Evolutionary conservation across 495 filamentous ascomycete genomes (phyloP), one percentile per base, ranked within the genome.

Genomic region (Aspergillus ostianus): DNA sequence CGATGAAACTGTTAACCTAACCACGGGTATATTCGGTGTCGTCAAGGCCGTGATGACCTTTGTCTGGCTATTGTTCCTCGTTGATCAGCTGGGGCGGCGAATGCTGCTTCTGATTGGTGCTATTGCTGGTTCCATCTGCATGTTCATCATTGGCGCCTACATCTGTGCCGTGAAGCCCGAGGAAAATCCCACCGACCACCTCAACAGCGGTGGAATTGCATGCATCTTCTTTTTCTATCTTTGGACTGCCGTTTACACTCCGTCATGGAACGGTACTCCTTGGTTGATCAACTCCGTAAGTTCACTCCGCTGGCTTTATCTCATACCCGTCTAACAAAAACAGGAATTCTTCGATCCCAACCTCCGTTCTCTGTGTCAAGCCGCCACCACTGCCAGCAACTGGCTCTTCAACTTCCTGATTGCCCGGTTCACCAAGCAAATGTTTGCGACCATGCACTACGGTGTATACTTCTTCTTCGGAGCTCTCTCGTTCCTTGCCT

Each of bases 401-500:
- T 90, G 87, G 87, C 82, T 90, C 54, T 88, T 82, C 78, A 89
- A 90, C 74, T 91, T 90, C 75, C 81, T 90, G 66, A 77, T 91
- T 58, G 81, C 81, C 2, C 81, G 87, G 36, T 90, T 89, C 71
- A 90, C 87, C 0, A 83, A 86, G 19, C 86, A 91, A 65, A 90
- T 90, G 85, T 90, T 91, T 72, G 70, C 80, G 26, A 78, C 68
- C 21, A 87, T 90, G 81, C 75, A 75, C 18, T 88, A 87, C 70
- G 88, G 87, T 29, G 87, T 90, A 3, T 91, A 88, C 72, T 89
- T 90, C 70, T 90, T 90, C 79, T 91, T 91, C 67, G 87, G 87
- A 4, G 79, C 82, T 0, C 75, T 90, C 58, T 90, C 90, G 80
- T 73, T 89, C 20, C 60, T 83, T 21, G 86, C 85, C 12, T 79